Evolutionary conservation across 2,329 filamentous ascomycete species (phyloP).

Genomic region (Cladophialophora exuberans): DNA sequence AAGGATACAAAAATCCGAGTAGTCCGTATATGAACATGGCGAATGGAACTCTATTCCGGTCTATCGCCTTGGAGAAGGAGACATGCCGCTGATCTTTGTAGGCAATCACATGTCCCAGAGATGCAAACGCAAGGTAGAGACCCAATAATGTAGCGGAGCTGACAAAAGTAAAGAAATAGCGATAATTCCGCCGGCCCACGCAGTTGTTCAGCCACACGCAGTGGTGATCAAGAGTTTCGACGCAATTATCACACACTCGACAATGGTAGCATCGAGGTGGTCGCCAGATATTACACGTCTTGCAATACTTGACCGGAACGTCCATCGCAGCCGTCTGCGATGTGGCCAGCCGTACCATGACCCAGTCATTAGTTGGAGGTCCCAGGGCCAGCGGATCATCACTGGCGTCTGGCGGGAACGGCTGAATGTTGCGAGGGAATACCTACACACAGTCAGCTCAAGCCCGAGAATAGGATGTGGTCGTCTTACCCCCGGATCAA

Average conservation of each 20-base stretch:
- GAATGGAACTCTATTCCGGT: constrained; percentile 76
- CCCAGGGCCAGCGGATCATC: constrained; percentile 81
- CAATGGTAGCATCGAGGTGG: constrained; percentile 95
- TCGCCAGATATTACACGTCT: constrained; percentile 96
- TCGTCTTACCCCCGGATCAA: constrained; percentile 84
- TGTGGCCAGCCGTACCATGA: constrained; percentile 80
- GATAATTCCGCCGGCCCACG: constrained; percentile 93
- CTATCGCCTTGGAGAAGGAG: constrained; percentile 69
- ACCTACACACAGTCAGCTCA: constrained; percentile 62
- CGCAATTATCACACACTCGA: constrained; percentile 92
- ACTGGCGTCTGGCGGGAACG: constrained; percentile 74
- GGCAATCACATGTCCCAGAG: constrained; percentile 76
- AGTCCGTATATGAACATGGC: constrained; percentile 85
- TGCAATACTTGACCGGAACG: constrained; percentile 97
- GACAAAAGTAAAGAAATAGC: constrained; percentile 95
- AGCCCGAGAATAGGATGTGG: not conserved
- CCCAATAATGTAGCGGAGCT: constrained; percentile 75
- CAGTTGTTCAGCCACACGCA: constrained; percentile 99
- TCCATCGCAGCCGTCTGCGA: constrained; percentile 86
- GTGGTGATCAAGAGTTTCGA: constrained; percentile 97
- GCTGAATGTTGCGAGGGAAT: constrained; percentile 86
- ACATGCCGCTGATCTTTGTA: constrained; percentile 68
- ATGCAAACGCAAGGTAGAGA: constrained; percentile 74
- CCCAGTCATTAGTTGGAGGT: constrained; percentile 91
- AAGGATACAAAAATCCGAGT: constrained; percentile 76